phyloP scores from a whole-genome alignment of 2,329 filamentous ascomycete genomes.

The Raffaelea arxii region DNA sequence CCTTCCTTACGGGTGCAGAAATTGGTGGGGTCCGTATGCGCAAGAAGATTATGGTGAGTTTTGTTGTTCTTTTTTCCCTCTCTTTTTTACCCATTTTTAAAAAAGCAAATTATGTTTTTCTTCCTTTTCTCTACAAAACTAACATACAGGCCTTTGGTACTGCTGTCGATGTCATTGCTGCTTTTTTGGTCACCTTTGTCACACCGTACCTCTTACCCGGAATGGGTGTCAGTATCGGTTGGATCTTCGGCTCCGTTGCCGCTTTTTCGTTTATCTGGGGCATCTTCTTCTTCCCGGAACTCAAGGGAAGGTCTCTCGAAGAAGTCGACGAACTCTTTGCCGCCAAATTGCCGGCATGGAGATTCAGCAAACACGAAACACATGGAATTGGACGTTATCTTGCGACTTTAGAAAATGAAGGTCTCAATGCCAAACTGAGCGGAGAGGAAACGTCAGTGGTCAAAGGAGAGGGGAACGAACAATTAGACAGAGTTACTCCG shows the following conservation, averaged over 20 bases:
- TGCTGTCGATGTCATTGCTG: constrained; percentile 4
- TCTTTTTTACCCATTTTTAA: no score
- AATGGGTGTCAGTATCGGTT: constrained; percentile 10
- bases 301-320: constrained; percentile 7
- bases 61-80: not conserved
- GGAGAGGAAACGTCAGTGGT: no score
- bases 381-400: constrained; percentile 8
- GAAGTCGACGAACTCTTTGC: constrained; percentile 10
- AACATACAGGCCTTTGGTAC: constrained; percentile 4
- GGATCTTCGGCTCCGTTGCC: constrained; percentile 9
- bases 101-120: no score
- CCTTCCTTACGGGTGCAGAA: constrained; percentile 8
- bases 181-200: constrained; percentile 8
- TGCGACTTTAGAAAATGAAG: constrained; percentile 7
- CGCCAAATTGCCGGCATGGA: constrained; percentile 5
- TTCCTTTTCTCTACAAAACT: not conserved
- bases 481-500: no score
- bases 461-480: no score
- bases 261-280: constrained; percentile 8
- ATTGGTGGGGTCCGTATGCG: constrained; percentile 9
- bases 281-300: not conserved
- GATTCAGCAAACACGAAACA: constrained; percentile 7
- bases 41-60: constrained; percentile 9
- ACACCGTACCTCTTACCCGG: constrained; percentile 8
- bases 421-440: no score